phyloP scores from a whole-genome alignment of 208 protist genomes.

The Leishmania turanica region DNA sequence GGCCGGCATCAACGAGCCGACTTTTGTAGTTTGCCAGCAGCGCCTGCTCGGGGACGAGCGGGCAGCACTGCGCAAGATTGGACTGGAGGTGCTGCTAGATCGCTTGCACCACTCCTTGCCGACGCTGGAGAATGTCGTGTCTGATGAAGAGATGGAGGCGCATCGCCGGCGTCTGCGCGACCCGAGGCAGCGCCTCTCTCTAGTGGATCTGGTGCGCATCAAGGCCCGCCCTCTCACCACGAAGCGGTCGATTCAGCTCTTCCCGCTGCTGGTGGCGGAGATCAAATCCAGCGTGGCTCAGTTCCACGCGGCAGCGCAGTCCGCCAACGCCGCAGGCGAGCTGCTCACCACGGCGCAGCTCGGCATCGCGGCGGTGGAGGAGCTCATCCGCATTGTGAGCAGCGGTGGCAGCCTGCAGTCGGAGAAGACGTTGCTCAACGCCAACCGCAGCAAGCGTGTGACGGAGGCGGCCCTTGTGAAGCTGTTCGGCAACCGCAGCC shows the following conservation, averaged over 20 bases:
- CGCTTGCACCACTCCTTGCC: slow-evolving; percentile 88
- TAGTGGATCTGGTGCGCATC: slow-evolving; percentile 78
- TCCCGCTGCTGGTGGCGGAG: slow-evolving; percentile 51
- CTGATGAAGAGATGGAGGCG: slow-evolving; percentile 75
- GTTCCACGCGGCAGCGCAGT: slow-evolving; percentile 23
- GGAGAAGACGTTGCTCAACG: slow-evolving; percentile 86
- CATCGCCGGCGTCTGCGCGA: slow-evolving; percentile 78
- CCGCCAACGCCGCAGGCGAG: slow-evolving; percentile 13
- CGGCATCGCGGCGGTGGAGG: slow-evolving; percentile 71
- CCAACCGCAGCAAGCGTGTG: slow-evolving; percentile 67
- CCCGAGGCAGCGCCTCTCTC: slow-evolving; percentile 74
- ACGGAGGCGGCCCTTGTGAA: slow-evolving; percentile 76
- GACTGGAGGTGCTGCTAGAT: slow-evolving; percentile 88
- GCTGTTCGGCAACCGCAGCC: slow-evolving; percentile 80
- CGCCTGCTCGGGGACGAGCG: slow-evolving; percentile 69
- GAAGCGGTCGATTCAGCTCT: slow-evolving; percentile 81
- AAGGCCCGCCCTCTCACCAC: slow-evolving; percentile 86
- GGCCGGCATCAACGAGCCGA: slow-evolving; percentile 89
- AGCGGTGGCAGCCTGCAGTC: slow-evolving; percentile 87
- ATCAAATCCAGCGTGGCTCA: slow-evolving; percentile 30
- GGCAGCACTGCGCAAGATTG: slow-evolving; percentile 66
- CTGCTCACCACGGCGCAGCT: slow-evolving; percentile 51
- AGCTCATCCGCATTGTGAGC: slow-evolving; percentile 83
- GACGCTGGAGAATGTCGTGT: slow-evolving; percentile 83
- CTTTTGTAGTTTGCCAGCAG: slow-evolving; percentile 82